Base-by-base conservation (phyloP, 2,329 filamentous ascomycete species). In the Aspergillaceae sp. region DNA sequence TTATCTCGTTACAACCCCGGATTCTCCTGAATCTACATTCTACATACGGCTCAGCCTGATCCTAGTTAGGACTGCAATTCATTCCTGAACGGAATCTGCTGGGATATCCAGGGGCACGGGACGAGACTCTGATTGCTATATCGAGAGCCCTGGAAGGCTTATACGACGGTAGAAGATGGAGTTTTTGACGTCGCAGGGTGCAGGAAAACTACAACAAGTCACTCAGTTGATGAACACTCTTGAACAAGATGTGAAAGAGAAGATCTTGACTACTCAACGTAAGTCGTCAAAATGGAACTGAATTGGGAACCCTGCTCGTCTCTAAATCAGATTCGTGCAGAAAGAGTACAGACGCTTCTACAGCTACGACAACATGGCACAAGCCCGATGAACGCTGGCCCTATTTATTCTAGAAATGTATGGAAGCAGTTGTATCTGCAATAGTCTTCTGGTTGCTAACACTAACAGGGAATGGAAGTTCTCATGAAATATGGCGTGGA, bases 361-460 rank as follows among this genome's bases (percentile, higher is more conserved):
- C 66, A 88, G 56, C 74, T 96, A 42, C 95, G 95, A 66, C 73
- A 90, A 30, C 79, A 86, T 58, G 85, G 89, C 5, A 82, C 89
- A 49, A 82, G 84, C 56, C 79, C 83, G 5, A 72, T 71, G 29
- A 75, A 87, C 66, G 82, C 89, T 29, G 84, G 84, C 48, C 84
- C 87, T 1, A 91, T 97, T 48, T 96, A 92, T 67, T 84, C 85
- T n/a, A 77, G 79, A 65, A 73, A 84, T 67, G 88, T 86, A 74
- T 53, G 73, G 54, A 4, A 33, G 34, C 5, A 27, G 26, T 40
- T 10, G 40, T 30, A 38, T 41, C 1, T 8, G 2, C 19, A 2
- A 5, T 29, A 34, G 19, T 7, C 34, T 38, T 58, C 50, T 46
- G 42, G 51, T 44, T 4, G 37, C 6, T 38, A 26, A 38, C 26